These are phyloP conservation scores for Mycocentrospora acerina DNA, from an alignment of 2,329 filamentous ascomycete genomes.

Conservation along the genomic window DNA sequence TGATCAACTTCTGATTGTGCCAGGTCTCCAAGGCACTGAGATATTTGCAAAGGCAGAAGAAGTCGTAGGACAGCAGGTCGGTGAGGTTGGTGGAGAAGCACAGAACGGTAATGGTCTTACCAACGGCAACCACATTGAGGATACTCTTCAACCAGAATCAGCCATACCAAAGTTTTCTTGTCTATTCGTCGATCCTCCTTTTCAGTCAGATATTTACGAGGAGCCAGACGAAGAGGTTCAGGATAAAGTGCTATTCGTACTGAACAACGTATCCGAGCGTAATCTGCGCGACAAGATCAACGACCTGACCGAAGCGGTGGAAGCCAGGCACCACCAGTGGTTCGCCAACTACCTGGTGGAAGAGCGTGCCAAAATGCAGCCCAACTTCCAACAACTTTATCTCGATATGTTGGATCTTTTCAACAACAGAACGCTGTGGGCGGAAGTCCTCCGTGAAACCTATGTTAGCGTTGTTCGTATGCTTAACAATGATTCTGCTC, in stretches of 20 bases:
- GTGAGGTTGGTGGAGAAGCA: slow-evolving; percentile 54
- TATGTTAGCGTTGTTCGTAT: slow-evolving; percentile 83
- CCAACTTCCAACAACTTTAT: slow-evolving; percentile 94
- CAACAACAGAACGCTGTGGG: slow-evolving; percentile 75
- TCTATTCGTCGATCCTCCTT: slow-evolving; percentile 72
- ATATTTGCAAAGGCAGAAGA: slow-evolving; percentile 82
- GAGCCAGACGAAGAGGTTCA: slow-evolving; percentile 83
- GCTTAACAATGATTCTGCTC: slow-evolving; percentile 84
- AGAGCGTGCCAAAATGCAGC: slow-evolving; percentile 93
- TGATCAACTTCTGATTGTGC: slow-evolving; percentile 77
- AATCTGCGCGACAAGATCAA: slow-evolving; percentile 83
- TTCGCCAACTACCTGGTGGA: slow-evolving; percentile 95
- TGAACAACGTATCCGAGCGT: slow-evolving; percentile 93
- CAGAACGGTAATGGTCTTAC: slow-evolving; percentile 56
- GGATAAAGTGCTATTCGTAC: slow-evolving; percentile 90
- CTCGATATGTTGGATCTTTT: slow-evolving; percentile 85
- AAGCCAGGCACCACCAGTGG: slow-evolving; percentile 87
- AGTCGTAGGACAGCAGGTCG: slow-evolving; percentile 68
- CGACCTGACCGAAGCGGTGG: slow-evolving; percentile 76
- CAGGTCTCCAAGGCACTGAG: slow-evolving; percentile 79
- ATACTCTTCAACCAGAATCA: slow-evolving; percentile 60
- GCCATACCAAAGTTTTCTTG: slow-evolving; percentile 73
- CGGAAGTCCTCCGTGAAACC: slow-evolving; percentile 89
- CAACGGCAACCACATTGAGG: slow-evolving; percentile 69
- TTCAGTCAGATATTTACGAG: slow-evolving; percentile 66